Evolutionary conservation across 345 rosid species (phyloP).

Genomic region (Lepidium sativum): DNA sequence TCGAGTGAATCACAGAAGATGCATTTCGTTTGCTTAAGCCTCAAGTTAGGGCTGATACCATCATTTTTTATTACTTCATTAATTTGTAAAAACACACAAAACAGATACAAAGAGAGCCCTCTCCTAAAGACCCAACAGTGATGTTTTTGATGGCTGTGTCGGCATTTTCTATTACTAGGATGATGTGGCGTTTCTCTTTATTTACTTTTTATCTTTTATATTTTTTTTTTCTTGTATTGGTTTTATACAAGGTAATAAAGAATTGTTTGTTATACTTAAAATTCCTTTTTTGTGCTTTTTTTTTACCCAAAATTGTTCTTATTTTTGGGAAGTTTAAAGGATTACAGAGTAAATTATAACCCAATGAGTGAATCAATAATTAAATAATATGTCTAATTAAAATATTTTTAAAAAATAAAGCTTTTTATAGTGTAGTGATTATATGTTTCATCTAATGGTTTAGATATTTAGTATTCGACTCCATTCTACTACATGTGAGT

Average conservation of each 20-base stretch:
- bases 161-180: conserved; percentile 21
- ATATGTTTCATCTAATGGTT: no score
- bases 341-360: no score
- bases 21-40: conserved; percentile 45
- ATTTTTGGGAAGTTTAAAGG: no score
- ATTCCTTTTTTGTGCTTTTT: neutral
- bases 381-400: no score
- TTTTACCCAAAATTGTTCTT: neutral
- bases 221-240: neutral
- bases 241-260: neutral
- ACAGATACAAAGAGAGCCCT: conserved; percentile 15
- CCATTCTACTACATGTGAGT: no score
- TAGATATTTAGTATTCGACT: no score
- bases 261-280: neutral
- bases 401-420: no score
- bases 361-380: no score
- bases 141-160: conserved; percentile 20
- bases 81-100: neutral
- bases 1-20: conserved; percentile 52
- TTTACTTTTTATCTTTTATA: neutral
- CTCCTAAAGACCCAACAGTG: conserved; percentile 27
- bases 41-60: neutral
- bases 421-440: no score
- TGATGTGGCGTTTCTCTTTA: conserved; percentile 22
- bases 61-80: conserved; percentile 4